Base-by-base conservation (phyloP, 2,329 filamentous ascomycete genomes). In the Acephala macrosclerotiorum region DNA sequence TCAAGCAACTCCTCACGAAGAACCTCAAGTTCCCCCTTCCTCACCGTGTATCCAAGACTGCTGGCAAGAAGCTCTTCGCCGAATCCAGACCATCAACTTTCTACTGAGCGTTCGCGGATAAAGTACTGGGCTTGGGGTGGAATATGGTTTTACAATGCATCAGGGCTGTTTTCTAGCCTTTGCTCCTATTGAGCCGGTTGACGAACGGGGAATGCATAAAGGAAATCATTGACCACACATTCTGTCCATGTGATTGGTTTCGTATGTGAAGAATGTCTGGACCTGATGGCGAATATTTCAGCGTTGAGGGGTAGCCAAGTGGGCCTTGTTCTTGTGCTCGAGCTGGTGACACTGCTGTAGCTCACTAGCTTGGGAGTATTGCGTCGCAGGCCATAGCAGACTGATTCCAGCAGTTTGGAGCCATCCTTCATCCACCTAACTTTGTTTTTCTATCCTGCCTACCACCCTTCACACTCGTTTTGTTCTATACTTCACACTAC, bases 1-100 rank as follows among this genome's bases (percentile, higher is more conserved):
- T 99, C 88, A 96, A 94, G 89, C 96, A 99, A 87, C 93, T 99
- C 82, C 85, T 97, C 81, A 85, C 87, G 84, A 98, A 98, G 91
- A 82, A 89, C 84, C 92, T 99, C 83, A 93, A 91, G 84, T 99
- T 99, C 93, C 96, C 96, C 82, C 93, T 99, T 76, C 96, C 96
- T 81, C 96, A 99, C 89, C 96, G 96, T 79, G 85, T 94, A 80
- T 87, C 90, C 86, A 94, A 94, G 86, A 87, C 87, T 83, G 84
- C 83, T 81, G 89, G 86, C 87, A 92, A 91, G 88, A 97, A 97
- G 89, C 81, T 98, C 82, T 99, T 97, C 87, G 89, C 91, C 81
- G 89, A 93, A 80, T 93, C 89, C 85, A 91, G 96, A 85, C 96
- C 96, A 79, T 93, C 93, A 79, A 99, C 96, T 83, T 98, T 98